These are phyloP conservation scores for Boletales sp. DNA, from an alignment of 768 basidiomycete genomes.

Conservation along the genomic window DNA sequence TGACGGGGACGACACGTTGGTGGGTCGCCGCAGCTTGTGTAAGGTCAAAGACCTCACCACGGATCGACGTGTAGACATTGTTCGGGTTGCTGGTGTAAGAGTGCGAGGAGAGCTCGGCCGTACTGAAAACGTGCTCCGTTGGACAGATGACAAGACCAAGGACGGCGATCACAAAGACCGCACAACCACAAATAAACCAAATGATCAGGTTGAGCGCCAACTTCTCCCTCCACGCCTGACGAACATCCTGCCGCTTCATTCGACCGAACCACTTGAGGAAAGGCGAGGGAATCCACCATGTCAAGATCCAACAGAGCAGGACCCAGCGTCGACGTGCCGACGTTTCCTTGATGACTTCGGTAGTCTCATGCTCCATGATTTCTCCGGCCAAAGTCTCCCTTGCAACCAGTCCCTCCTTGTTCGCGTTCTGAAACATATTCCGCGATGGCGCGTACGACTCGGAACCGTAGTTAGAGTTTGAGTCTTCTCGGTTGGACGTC, in stretches of 20 bases:
- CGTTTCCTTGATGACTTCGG: conserved; percentile 82
- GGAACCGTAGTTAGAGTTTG: conserved; percentile 78
- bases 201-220: conserved; percentile 92
- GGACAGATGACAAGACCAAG: conserved; percentile 91
- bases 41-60: conserved; percentile 95
- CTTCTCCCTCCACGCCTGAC: conserved; percentile 98
- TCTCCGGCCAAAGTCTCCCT: conserved; percentile 86
- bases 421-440: conserved; percentile 91
- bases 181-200: conserved; percentile 87
- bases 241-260: conserved; percentile 92
- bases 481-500: conserved; percentile 75
- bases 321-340: conserved; percentile 86
- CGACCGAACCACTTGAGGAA: conserved; percentile 70
- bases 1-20: conserved; percentile 62
- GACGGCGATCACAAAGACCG: conserved; percentile 90
- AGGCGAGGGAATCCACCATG: conserved; percentile 85
- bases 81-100: conserved; percentile 60
- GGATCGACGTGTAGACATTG: conserved; percentile 76
- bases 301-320: conserved; percentile 79
- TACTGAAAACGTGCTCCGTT: conserved; percentile 86
- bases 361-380: conserved; percentile 82
- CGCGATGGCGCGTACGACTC: conserved; percentile 92
- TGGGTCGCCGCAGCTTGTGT: conserved; percentile 65
- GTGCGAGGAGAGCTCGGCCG: conserved; percentile 70
- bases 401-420: conserved; percentile 67